Conservation (phyloP, 2,329 filamentous ascomycete genomes). For the Pyrenophora tritici-repentis region DNA sequence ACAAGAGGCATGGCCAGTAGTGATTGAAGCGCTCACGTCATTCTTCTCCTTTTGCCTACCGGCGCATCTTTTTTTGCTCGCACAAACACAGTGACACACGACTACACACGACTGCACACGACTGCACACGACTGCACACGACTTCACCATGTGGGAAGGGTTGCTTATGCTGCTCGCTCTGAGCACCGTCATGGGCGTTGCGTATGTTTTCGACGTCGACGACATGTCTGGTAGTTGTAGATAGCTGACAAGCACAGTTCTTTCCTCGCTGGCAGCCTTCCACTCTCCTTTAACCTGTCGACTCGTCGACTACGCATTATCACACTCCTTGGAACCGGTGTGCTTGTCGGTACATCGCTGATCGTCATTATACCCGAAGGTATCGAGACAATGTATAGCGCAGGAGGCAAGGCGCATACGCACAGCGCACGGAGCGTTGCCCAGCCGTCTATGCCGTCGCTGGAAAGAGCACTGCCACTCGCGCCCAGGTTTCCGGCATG, state of each 20-base stretch:
- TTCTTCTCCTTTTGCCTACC: conserved; percentile 15
- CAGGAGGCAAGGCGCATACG: conserved; percentile 39
- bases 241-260: conserved; percentile 64
- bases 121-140: conserved; percentile 18
- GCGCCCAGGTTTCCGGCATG: conserved; percentile 28
- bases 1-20: conserved; percentile 23
- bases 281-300: conserved; percentile 85
- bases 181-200: conserved; percentile 68
- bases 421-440: conserved; percentile 25
- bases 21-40: conserved; percentile 15
- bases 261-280: conserved; percentile 88
- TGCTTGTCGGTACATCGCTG: conserved; percentile 90
- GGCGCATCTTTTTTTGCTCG: conserved; percentile 22
- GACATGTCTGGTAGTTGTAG: not conserved
- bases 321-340: conserved; percentile 89
- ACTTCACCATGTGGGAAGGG: conserved; percentile 61
- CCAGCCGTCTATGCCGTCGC: conserved; percentile 33
- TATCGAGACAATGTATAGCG: conserved; percentile 81
- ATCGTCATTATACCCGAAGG: conserved; percentile 98
- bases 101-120: conserved; percentile 22
- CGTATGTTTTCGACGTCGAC: conserved; percentile 52
- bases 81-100: conserved; percentile 9
- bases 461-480: conserved; percentile 35
- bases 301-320: conserved; percentile 85
- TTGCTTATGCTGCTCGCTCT: conserved; percentile 67